Evolutionary conservation across 768 basidiomycete genomes (phyloP), one percentile per base, ranked within the genome.

Genomic region (Pisolithus sp.): DNA sequence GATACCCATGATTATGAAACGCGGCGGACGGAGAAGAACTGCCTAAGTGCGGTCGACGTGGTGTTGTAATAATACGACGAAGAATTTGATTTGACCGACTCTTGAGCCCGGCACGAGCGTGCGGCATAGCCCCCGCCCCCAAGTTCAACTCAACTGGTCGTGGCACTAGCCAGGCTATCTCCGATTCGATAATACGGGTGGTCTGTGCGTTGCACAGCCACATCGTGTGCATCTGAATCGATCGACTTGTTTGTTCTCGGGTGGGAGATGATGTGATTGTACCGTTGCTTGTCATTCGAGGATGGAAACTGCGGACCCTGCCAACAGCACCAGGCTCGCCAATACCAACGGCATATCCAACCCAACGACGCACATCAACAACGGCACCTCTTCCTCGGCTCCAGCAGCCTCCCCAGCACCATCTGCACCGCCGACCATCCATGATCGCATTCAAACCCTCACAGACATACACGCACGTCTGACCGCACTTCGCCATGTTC

Each of bases 381-480:
- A 13, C 15, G 20, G 24, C 10, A 31, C 47, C 23, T 34, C n/a
- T 34, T 51, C 53, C 44, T 40, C 48, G 26, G 38, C 20, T 12
- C 49, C 52, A 36, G 53, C 47, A 10, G 30, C 49, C 13, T 36
- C 47, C 26, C 43, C 43, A 6, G 26, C 43, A 30, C n/a, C 24
- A 18, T 24, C 43, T 2, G 17, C 43, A 45, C 13, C 24, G 15
- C 57, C 61, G 30, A 71, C 55, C 20, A 68, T 78, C 39, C 68
- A 75, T 53, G 68, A 63, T 5, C 75, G 75, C 57, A 74, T 82
- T 21, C 69, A 77, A 50, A 63, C 72, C 1, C 68, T 82, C 15
- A 70, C 73, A 8, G 75, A 78, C 31, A 60, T 81, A 18, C 72
- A 76, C 41, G 67, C 55, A 45, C 71, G 74, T 5, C 53, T 83